Evolutionary conservation across 1,284 basidiomycete species (phyloP), one percentile per base, ranked within the genome.

Genomic region (Boletus smithii): DNA sequence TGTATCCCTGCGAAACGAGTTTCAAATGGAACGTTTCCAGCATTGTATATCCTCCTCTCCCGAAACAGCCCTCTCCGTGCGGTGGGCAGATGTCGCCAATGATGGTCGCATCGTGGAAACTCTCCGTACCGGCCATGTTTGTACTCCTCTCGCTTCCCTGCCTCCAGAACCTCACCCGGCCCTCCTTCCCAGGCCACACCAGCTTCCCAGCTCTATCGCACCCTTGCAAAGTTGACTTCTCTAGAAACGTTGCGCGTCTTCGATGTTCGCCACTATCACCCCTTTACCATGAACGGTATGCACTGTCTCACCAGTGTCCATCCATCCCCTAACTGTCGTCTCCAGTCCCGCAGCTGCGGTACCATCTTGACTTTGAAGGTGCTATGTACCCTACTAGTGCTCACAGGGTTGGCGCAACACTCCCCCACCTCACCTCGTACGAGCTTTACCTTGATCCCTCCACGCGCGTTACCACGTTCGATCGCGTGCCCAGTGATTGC

Each of bases 1-100:
- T 53, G 30, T 73, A 42, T 74, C 71, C 22, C 64, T 75, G 26
- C 51, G 58, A 42, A 60, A 71, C 55, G 73, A 73, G 59, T 55
- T 56, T 41, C 67, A 75, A 49, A 69, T 73, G 26, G 52, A 56
- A 32, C 58, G 57, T 27, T 69, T 69, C 56, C 41, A 63, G 36
- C 42, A 49, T 33, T 44, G 56, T 53, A 42, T 52, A 55, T 40
- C 44, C 45, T 57, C 63, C 24, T 50, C 48, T 16, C 53, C 55
- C 4, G 48, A 55, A 42, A 37, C 53, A 27, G 53, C 50, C 35
- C 48, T 58, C 26, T 60, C 47, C 26, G 57, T 73, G 31, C 48
- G 54, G 8, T 68, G 60, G 55, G 66, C 66, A 18, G 73, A 74
- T 54, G 69, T 72, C n/a, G n/a, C n/a, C n/a, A n/a, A n/a, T n/a